These are phyloP conservation scores for Botrytis hyacinthi DNA, from an alignment of 2,329 filamentous ascomycete genomes.

Conservation along the genomic window DNA sequence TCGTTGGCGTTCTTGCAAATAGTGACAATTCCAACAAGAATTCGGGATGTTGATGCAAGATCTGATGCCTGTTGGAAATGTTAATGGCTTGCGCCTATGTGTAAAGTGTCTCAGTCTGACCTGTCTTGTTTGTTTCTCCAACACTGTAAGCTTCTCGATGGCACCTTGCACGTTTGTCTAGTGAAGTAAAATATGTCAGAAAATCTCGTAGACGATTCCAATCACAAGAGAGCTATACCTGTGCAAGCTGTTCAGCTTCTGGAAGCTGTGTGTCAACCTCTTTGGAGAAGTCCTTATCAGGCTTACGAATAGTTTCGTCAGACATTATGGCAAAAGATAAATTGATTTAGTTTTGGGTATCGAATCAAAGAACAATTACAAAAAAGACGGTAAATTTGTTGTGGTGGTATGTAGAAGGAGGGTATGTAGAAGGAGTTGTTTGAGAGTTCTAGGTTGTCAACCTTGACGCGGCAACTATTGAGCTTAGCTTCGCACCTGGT, in stretches of 20 bases:
- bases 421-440: constrained; percentile 8
- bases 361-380: not conserved
- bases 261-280: constrained; percentile 90
- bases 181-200: constrained; percentile 28
- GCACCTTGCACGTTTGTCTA: constrained; percentile 78
- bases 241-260: constrained; percentile 84
- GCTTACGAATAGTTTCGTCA: constrained; percentile 44
- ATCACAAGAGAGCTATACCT: constrained; percentile 53
- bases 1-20: constrained; percentile 91
- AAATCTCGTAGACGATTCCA: not conserved
- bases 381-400: not conserved
- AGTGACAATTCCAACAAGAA: constrained; percentile 85
- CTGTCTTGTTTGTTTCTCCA: constrained; percentile 98
- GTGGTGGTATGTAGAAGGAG: constrained; percentile 5
- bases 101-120: constrained; percentile 47
- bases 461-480: constrained; percentile 21
- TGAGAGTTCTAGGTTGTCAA: constrained; percentile 20
- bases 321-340: constrained; percentile 35
- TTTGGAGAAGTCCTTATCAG: constrained; percentile 98
- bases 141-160: constrained; percentile 84
- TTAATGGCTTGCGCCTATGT: constrained; percentile 31
- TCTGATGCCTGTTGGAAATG: constrained; percentile 73
- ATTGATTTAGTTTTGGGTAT: constrained; percentile 2
- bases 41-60: constrained; percentile 87
- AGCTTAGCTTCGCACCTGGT: constrained; percentile 16